These are phyloP conservation scores for Aspergillus puulaauensis DNA, from an alignment of 2,329 filamentous ascomycete genomes.

Conservation along the genomic window DNA sequence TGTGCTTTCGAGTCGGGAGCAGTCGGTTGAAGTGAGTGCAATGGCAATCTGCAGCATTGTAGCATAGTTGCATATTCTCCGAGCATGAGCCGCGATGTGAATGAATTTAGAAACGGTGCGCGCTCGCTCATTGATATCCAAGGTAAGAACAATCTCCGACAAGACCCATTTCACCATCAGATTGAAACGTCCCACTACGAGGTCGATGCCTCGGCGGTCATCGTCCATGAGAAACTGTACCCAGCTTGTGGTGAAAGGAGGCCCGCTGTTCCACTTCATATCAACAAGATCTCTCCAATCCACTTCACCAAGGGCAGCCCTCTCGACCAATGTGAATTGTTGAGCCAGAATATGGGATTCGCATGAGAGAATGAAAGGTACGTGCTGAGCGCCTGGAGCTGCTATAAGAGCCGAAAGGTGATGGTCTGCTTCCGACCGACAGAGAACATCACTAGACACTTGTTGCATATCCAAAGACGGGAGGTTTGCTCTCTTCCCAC, in stretches of 20 bases:
- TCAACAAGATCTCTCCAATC: constrained; percentile 67
- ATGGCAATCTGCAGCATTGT: constrained; percentile 66
- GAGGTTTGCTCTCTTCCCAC: constrained; percentile 13
- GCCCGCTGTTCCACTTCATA: constrained; percentile 60
- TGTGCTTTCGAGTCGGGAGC: constrained; percentile 56
- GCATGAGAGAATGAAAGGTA: constrained; percentile 64
- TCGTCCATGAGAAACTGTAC: constrained; percentile 59
- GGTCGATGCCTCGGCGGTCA: constrained; percentile 59
- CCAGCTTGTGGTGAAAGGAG: constrained; percentile 57
- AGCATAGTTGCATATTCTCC: constrained; percentile 62
- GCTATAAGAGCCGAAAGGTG: constrained; percentile 11
- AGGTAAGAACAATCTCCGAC: constrained; percentile 62
- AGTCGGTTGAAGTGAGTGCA: constrained; percentile 60
- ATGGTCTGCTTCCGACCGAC: constrained; percentile 31
- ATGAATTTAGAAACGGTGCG: constrained; percentile 63
- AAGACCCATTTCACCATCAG: constrained; percentile 66
- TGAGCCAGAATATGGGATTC: constrained; percentile 61
- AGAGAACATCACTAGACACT: constrained; percentile 33
- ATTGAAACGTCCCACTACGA: constrained; percentile 67
- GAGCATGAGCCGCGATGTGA: constrained; percentile 60
- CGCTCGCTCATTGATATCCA: constrained; percentile 58
- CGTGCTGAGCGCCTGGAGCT: constrained; percentile 42
- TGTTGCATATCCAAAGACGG: constrained; percentile 28
- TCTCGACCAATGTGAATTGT: constrained; percentile 65
- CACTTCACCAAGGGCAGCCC: constrained; percentile 64